phyloP scores from a whole-genome alignment of 768 basidiomycete genomes.

The Dioszegia crocea region DNA sequence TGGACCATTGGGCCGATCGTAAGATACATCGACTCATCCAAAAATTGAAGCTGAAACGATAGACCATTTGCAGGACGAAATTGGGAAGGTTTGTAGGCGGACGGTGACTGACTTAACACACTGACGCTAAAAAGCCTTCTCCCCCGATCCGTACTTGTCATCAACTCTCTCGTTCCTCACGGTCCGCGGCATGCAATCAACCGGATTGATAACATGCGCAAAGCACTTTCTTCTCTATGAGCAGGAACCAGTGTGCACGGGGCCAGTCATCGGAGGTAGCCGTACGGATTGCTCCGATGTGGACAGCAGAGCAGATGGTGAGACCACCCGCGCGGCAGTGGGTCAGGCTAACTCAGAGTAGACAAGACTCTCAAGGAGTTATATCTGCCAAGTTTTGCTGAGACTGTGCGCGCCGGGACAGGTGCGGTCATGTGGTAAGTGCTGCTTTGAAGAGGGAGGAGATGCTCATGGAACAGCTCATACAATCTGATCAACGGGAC shows the following conservation, averaged over 20 bases:
- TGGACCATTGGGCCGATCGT: constrained; percentile 45
- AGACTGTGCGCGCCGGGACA: constrained; percentile 49
- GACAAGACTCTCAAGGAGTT: constrained; percentile 50
- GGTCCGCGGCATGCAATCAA: constrained; percentile 35
- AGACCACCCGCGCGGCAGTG: background rate
- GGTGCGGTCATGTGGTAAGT: constrained; percentile 47
- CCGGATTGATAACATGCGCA: constrained; percentile 34
- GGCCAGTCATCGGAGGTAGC: constrained; percentile 26
- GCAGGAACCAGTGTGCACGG: constrained; percentile 41
- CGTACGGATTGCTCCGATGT: constrained; percentile 32
- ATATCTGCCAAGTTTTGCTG: constrained; percentile 50
- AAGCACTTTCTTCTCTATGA: constrained; percentile 50
- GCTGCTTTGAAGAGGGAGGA: no score
- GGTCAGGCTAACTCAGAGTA: constrained; percentile 20
- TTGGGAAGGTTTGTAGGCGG: constrained; percentile 40
- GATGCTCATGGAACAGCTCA: constrained; percentile 30
- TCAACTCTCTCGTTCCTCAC: constrained; percentile 37
- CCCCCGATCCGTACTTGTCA: constrained; percentile 41
- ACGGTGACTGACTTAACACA: constrained; percentile 11
- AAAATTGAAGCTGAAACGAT: constrained; percentile 9
- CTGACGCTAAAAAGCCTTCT: constrained; percentile 27
- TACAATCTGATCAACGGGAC: constrained; percentile 49
- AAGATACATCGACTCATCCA: background rate
- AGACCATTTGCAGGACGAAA: constrained; percentile 44
- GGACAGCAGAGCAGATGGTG: constrained; percentile 35